phyloP scores from a whole-genome alignment of 139 green algal species.

The Diplosphaera chodatii region DNA sequence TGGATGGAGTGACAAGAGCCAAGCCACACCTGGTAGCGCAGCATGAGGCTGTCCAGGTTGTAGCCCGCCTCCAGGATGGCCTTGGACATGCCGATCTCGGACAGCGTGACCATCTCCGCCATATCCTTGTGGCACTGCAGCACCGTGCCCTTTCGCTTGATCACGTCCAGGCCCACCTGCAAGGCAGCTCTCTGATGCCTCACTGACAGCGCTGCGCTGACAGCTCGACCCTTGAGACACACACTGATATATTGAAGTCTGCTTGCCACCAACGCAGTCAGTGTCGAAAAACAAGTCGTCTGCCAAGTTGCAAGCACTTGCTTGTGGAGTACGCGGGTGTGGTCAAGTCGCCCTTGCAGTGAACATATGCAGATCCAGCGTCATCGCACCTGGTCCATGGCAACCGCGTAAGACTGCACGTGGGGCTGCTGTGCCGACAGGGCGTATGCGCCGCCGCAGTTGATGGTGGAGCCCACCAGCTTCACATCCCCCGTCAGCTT shows the following conservation, averaged over 20 bases:
- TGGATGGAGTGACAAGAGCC: too few species aligned
- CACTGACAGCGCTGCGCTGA: too few species aligned
- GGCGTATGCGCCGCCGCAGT: constrained; percentile 21
- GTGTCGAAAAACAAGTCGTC: too few species aligned
- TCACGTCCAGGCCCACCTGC: neutral
- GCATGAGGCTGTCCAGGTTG: constrained; percentile 19
- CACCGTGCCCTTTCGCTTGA: constrained; percentile 11
- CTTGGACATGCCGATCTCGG: constrained; percentile 24
- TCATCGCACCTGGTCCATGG: constrained; percentile 18
- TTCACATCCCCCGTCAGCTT: constrained; percentile 21
- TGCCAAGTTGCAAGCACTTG: too few species aligned
- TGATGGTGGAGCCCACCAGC: constrained; percentile 37
- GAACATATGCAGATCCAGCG: too few species aligned
- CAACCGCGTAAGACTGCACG: constrained; percentile 13
- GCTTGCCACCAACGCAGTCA: too few species aligned
- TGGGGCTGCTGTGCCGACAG: constrained; percentile 3
- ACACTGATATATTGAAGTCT: too few species aligned
- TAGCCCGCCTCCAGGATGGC: constrained; percentile 17
- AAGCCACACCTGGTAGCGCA: constrained; percentile 16
- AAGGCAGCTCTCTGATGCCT: too few species aligned
- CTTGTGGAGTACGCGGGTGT: too few species aligned
- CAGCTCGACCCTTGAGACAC: too few species aligned
- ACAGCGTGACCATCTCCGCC: constrained; percentile 25
- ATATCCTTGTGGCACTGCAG: constrained; percentile 26
- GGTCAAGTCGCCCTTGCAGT: too few species aligned